Conservation (phyloP, 495 filamentous ascomycete species). For the Thermothielavioides terrestris region DNA sequence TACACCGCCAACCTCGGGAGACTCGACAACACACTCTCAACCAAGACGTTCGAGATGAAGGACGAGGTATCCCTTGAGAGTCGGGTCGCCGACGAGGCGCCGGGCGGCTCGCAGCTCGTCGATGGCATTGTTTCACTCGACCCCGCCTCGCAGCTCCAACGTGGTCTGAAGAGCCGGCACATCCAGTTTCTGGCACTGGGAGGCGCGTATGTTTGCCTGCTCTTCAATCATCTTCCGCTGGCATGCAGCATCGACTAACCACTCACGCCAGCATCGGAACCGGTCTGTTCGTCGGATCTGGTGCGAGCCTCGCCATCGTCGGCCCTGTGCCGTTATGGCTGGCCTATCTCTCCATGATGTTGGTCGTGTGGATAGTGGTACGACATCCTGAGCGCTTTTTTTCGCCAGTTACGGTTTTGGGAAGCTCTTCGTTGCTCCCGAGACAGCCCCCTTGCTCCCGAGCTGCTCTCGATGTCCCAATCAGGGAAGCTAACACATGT, state of each 20-base stretch:
- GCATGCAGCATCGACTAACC: background rate
- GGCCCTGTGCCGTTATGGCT: slow-evolving; percentile 45
- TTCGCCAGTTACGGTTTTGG: too few relatives aligned
- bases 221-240: too few relatives aligned
- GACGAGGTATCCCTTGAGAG: background rate
- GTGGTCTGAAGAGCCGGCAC: slow-evolving; percentile 58
- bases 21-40: background rate
- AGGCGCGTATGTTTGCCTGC: slow-evolving; percentile 40
- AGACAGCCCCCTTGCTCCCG: too few relatives aligned
- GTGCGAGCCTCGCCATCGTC: slow-evolving; percentile 37
- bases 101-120: slow-evolving; percentile 5
- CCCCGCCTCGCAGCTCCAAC: slow-evolving; percentile 34
- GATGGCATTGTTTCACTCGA: slow-evolving; percentile 21
- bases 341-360: slow-evolving; percentile 43
- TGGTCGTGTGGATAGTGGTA: slow-evolving; percentile 35
- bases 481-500: too few relatives aligned
- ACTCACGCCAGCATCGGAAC: slow-evolving; percentile 48
- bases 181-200: slow-evolving; percentile 68
- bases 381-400: too few relatives aligned
- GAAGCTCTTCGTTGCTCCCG: too few relatives aligned
- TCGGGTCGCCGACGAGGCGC: slow-evolving; percentile 8
- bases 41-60: slow-evolving; percentile 1
- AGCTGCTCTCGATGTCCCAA: too few relatives aligned
- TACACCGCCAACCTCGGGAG: background rate
- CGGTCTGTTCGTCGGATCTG: slow-evolving; percentile 48